Conservation (phyloP, 768 basidiomycete genomes). For the Mycena vitilis region DNA sequence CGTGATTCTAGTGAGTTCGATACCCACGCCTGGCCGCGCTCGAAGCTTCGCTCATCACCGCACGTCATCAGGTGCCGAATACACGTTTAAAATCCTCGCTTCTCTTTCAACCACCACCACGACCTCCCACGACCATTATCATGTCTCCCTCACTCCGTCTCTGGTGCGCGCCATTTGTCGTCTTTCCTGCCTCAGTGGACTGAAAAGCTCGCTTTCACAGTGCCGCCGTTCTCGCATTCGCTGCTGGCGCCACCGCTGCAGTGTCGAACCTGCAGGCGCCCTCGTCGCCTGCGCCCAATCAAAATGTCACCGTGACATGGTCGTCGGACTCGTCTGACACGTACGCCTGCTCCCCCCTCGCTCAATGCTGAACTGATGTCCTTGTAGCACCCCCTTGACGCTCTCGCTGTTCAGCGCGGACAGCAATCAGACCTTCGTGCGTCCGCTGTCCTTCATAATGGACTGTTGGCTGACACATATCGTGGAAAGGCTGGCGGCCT, state of each 20-base stretch:
- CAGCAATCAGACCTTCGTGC: slow-evolving; percentile 12
- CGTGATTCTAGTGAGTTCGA: too few relatives aligned
- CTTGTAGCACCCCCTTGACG: slow-evolving; percentile 11
- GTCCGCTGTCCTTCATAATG: not conserved
- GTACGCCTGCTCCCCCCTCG: slow-evolving; percentile 9
- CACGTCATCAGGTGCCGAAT: slow-evolving; percentile 1
- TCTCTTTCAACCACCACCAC: slow-evolving; percentile 7
- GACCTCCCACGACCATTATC: slow-evolving; percentile 15
- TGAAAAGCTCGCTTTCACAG: not conserved
- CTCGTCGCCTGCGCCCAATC: not conserved
- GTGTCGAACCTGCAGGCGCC: slow-evolving; percentile 21
- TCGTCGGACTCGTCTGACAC: slow-evolving; percentile 27
- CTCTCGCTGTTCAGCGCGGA: slow-evolving; percentile 24
- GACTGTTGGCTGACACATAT: not conserved
- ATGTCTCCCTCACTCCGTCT: slow-evolving; percentile 8
- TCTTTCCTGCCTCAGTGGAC: not conserved
- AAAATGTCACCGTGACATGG: slow-evolving; percentile 29
- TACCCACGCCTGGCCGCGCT: too few relatives aligned
- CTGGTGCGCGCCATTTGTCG: not conserved
- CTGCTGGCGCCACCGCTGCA: not conserved
- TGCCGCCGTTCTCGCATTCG: slow-evolving; percentile 17
- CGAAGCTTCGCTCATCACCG: not conserved
- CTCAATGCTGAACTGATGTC: not conserved
- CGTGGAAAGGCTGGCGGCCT: not conserved
- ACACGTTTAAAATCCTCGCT: not conserved